A percentile compares a stretch with the other conserved stretches of the same genome.
Evolutionary conservation across 2,329 filamentous ascomycete genomes (phyloP).

Genomic region (Botryotinia globosa): DNA sequence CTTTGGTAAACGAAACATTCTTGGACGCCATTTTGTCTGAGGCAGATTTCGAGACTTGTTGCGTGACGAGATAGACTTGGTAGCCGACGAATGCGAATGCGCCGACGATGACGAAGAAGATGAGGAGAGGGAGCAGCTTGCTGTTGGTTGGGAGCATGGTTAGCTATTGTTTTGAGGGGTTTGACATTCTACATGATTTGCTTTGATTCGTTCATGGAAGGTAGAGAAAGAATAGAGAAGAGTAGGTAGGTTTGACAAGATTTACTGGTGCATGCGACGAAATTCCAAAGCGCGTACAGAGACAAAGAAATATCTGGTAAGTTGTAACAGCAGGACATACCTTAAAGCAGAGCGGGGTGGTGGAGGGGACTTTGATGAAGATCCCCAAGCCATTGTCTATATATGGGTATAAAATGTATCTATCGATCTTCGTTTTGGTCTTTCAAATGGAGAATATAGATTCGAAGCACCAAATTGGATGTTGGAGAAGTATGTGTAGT

Average conservation of each 20-base stretch:
- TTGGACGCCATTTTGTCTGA: slow-evolving; percentile 70
- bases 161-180: slow-evolving; percentile 5
- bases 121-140: slow-evolving; percentile 63
- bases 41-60: slow-evolving; percentile 63
- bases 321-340: slow-evolving; percentile 28
- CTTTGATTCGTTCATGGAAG: not conserved
- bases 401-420: not conserved
- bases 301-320: slow-evolving; percentile 13
- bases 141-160: slow-evolving; percentile 26
- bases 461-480: not conserved
- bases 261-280: not conserved
- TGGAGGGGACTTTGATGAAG: slow-evolving; percentile 32
- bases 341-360: slow-evolving; percentile 38
- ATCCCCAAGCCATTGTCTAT: slow-evolving; percentile 40
- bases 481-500: not conserved
- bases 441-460: not conserved
- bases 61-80: slow-evolving; percentile 67
- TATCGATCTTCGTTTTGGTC: not conserved
- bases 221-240: not conserved
- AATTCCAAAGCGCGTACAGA: not conserved
- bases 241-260: not conserved
- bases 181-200: not conserved
- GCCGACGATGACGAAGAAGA: slow-evolving; percentile 58
- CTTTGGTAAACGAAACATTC: slow-evolving; percentile 72
- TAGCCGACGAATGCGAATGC: slow-evolving; percentile 65